Evolutionary conservation across 2,329 filamentous ascomycete species (phyloP).

Genomic region (Penicillium sp.): DNA sequence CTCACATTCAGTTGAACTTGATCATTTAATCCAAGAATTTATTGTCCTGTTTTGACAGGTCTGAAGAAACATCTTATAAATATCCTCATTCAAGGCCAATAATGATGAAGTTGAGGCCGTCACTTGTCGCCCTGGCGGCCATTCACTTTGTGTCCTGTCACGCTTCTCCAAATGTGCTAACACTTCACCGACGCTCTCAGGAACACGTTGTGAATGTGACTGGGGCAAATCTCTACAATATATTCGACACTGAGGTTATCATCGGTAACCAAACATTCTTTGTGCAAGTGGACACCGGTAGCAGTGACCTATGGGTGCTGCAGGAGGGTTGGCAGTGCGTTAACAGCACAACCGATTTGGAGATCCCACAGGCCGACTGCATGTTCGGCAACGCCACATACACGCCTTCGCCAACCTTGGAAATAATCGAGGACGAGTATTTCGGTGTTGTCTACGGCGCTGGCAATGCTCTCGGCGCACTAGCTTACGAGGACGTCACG

Average conservation of each 20-base stretch:
- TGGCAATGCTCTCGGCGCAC: constrained; percentile 20
- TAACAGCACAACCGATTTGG: constrained; percentile 31
- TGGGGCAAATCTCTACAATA: neutral
- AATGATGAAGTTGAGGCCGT: too few relatives aligned
- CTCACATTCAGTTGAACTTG: too few relatives aligned
- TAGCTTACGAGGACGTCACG: constrained; percentile 23
- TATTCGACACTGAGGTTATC: constrained; percentile 19
- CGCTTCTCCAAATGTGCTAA: neutral
- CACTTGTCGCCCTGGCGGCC: neutral
- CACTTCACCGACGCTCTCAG: neutral
- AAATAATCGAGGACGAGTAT: constrained; percentile 16
- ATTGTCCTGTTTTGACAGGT: too few relatives aligned
- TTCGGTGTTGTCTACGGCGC: constrained; percentile 24
- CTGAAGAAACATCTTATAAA: too few relatives aligned
- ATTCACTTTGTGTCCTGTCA: neutral
- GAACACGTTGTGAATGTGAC: neutral
- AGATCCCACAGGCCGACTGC: constrained; percentile 35
- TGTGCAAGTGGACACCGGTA: constrained; percentile 46
- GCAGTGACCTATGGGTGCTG: constrained; percentile 46
- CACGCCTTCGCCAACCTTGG: constrained; percentile 15
- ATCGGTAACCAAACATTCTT: constrained; percentile 32
- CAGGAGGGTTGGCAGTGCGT: constrained; percentile 31
- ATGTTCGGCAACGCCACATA: constrained; percentile 19
- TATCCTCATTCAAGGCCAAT: too few relatives aligned
- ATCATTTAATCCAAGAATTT: too few relatives aligned